Percentiles rank a stretch among this genome's conserved stretches.
These are phyloP conservation scores for Paraglomus occultum DNA, from an alignment of 192 early-diverging fungal genomes.

Conservation along the genomic window DNA sequence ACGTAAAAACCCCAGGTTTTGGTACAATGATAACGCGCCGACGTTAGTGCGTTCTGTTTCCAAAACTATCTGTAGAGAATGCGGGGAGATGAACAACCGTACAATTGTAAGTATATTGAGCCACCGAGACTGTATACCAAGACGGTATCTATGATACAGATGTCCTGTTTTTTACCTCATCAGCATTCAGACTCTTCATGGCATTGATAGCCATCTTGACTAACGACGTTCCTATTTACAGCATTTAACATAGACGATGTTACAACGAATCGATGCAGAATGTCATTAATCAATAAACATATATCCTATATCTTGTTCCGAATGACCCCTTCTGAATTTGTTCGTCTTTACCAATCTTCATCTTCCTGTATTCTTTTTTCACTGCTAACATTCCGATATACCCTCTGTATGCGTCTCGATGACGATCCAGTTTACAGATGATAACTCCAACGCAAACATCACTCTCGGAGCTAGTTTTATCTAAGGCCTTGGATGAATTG, in stretches of 20 bases:
- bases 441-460: conserved; percentile 78
- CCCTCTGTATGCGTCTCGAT: conserved; percentile 68
- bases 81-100: not conserved
- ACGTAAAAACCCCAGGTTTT: conserved; percentile 86
- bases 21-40: conserved; percentile 84
- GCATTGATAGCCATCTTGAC: conserved; percentile 68
- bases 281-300: not conserved
- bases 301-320: not conserved
- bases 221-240: conserved; percentile 52
- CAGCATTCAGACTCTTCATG: conserved; percentile 75
- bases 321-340: conserved; percentile 8
- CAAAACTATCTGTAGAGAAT: conserved; percentile 60
- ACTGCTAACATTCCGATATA: conserved; percentile 99
- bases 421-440: conserved; percentile 83
- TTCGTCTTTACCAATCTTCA: conserved; percentile 62
- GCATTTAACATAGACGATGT: not conserved
- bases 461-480: conserved; percentile 56
- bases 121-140: too few species aligned
- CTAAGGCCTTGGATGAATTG: not conserved
- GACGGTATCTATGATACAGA: not conserved
- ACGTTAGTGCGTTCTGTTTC: conserved; percentile 90
- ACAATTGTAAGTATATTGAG: too few species aligned
- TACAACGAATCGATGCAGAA: not conserved
- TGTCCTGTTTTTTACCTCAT: conserved; percentile 61
- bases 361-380: conserved; percentile 72